phyloP scores from a whole-genome alignment of 2,329 filamentous ascomycete species.

The Hypoxylon sp. region DNA sequence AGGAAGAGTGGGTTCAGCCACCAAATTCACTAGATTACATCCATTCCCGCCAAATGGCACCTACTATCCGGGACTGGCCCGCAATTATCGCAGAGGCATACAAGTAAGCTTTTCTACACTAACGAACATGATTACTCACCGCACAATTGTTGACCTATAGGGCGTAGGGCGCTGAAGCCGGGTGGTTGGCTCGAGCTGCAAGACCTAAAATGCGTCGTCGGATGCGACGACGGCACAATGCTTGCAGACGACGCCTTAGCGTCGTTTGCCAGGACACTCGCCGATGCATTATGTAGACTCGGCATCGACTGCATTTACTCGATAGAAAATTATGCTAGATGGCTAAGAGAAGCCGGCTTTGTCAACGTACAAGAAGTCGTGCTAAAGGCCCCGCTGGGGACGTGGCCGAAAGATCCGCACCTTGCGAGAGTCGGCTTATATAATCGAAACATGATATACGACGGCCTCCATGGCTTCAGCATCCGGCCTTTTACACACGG shows the following conservation, averaged over 20 bases:
- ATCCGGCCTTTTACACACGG: slow-evolving; percentile 42
- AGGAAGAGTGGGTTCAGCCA: slow-evolving; percentile 69
- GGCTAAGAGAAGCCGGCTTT: slow-evolving; percentile 40
- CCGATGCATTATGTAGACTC: slow-evolving; percentile 26
- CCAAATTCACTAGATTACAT: slow-evolving; percentile 71
- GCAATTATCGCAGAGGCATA: slow-evolving; percentile 62
- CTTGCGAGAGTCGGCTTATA: slow-evolving; percentile 37
- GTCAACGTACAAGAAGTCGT: slow-evolving; percentile 33
- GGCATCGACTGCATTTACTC: slow-evolving; percentile 29
- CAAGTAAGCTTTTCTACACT: slow-evolving; percentile 57
- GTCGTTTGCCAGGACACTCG: slow-evolving; percentile 58
- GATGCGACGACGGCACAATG: slow-evolving; percentile 60
- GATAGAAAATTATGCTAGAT: slow-evolving; percentile 30
- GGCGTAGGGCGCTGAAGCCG: slow-evolving; percentile 63
- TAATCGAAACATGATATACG: slow-evolving; percentile 42
- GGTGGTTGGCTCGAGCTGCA: slow-evolving; percentile 70
- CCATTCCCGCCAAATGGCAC: slow-evolving; percentile 69
- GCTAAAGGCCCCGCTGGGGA: slow-evolving; percentile 37
- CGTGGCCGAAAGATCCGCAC: slow-evolving; percentile 39
- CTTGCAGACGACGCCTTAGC: slow-evolving; percentile 58
- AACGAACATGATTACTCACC: slow-evolving; percentile 16
- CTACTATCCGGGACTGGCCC: slow-evolving; percentile 70
- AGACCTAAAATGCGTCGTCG: slow-evolving; percentile 65
- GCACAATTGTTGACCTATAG: slow-evolving; percentile 24
- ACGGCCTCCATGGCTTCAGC: slow-evolving; percentile 43